These are phyloP conservation scores for Paracoccidioides lutzii DNA, from an alignment of 2,329 filamentous ascomycete genomes.

Conservation along the genomic window DNA sequence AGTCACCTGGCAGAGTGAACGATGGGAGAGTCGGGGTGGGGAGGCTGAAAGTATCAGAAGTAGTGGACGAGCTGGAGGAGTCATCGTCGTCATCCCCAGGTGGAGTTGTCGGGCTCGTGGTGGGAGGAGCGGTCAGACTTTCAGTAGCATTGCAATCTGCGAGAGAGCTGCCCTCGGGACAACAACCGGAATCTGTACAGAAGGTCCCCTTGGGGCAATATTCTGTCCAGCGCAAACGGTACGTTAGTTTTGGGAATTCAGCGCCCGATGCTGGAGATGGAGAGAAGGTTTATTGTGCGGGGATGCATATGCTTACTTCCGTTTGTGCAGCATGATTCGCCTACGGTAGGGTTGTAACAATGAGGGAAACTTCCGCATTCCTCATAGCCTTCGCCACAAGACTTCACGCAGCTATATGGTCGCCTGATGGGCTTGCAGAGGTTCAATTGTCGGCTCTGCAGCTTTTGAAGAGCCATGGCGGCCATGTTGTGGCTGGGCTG, in stretches of 20 bases:
- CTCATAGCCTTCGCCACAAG: background rate
- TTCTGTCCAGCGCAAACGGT: background rate
- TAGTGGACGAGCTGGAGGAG: background rate
- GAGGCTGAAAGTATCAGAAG: too few species aligned
- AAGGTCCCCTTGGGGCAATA: background rate
- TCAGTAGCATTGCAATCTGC: background rate
- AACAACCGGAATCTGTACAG: background rate
- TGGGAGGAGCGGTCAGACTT: background rate
- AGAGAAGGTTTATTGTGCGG: background rate
- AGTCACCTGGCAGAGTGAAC: background rate
- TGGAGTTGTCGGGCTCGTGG: background rate
- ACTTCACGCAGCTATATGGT: background rate
- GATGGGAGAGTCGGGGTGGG: background rate
- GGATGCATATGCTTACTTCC: background rate
- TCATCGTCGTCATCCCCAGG: background rate
- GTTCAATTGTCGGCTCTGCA: background rate
- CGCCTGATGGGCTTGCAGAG: background rate
- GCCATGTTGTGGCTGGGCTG: background rate
- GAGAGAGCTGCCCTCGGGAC: background rate
- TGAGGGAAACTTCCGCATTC: background rate
- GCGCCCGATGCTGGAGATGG: background rate
- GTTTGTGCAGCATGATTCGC: background rate
- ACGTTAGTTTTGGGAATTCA: background rate
- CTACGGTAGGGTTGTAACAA: background rate
- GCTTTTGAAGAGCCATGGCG: background rate